Conservation (phyloP, 1,284 basidiomycete genomes). For the Puccinia horiana region DNA sequence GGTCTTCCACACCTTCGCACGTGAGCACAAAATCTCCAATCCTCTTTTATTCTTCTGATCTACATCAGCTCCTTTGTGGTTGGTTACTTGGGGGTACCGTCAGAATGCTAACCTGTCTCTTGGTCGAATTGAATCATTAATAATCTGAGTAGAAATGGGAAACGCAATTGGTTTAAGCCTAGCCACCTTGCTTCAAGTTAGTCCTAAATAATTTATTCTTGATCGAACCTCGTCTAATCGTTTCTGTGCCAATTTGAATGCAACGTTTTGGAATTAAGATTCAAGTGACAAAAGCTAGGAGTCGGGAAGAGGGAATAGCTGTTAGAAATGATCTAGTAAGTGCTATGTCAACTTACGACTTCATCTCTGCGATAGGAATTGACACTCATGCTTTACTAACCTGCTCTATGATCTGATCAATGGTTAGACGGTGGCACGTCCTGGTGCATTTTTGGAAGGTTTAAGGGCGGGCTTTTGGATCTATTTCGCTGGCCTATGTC, state of each 20-base stretch:
- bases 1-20: conserved; percentile 36
- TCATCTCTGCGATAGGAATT: no score
- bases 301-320: conserved; percentile 13
- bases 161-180: conserved; percentile 40
- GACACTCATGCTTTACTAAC: no score
- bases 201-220: no score
- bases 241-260: not conserved
- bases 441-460: conserved; percentile 38
- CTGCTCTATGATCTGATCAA: no score
- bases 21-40: not conserved
- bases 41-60: not conserved
- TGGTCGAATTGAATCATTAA: no score
- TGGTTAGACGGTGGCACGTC: conserved; percentile 12
- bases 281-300: conserved; percentile 23
- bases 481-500: conserved; percentile 23
- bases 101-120: not conserved
- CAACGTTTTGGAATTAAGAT: not conserved
- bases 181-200: conserved; percentile 42
- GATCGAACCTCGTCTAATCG: not conserved
- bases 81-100: not conserved
- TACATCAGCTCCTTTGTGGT: not conserved
- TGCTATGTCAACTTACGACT: not conserved
- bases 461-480: conserved; percentile 38
- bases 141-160: conserved; percentile 47
- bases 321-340: conserved; percentile 23